phyloP scores from a whole-genome alignment of 2,329 filamentous ascomycete species.

The Phyllosticta capitalensis region DNA sequence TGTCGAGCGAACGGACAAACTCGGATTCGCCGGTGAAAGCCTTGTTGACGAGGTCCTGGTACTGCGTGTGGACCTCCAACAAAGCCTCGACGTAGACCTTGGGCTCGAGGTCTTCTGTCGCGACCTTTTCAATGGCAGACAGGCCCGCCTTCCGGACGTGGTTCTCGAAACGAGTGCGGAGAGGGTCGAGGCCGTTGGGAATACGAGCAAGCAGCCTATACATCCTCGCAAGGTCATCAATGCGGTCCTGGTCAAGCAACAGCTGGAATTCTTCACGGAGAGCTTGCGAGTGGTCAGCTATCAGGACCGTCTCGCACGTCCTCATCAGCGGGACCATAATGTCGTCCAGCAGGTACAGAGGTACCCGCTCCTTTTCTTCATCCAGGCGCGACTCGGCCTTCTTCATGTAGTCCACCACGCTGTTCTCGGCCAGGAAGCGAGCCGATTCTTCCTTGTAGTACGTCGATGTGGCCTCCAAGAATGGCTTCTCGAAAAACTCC shows the following conservation, averaged over 20 bases:
- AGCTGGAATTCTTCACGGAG: conserved; percentile 93
- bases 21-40: conserved; percentile 94
- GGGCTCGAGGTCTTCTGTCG: conserved; percentile 79
- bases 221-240: conserved; percentile 94
- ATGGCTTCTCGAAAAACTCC: conserved; percentile 84
- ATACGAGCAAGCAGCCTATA: conserved; percentile 86
- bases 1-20: conserved; percentile 91
- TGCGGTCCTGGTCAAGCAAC: conserved; percentile 84
- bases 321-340: conserved; percentile 78
- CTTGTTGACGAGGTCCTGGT: conserved; percentile 80
- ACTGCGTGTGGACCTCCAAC: conserved; percentile 88
- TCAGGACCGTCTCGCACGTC: conserved; percentile 79
- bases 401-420: conserved; percentile 99
- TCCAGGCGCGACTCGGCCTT: conserved; percentile 85
- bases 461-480: conserved; percentile 69
- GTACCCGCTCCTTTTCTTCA: conserved; percentile 90
- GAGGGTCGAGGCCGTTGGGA: conserved; percentile 79
- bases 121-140: conserved; percentile 81
- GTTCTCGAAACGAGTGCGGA: conserved; percentile 78
- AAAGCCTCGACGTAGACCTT: conserved; percentile 95
- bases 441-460: conserved; percentile 93
- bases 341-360: conserved; percentile 83
- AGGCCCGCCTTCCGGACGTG: conserved; percentile 88
- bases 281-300: conserved; percentile 76
- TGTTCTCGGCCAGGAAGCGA: conserved; percentile 92